Conservation (phyloP, 2,329 filamentous ascomycete genomes). For the Fusarium sambucinum region DNA sequence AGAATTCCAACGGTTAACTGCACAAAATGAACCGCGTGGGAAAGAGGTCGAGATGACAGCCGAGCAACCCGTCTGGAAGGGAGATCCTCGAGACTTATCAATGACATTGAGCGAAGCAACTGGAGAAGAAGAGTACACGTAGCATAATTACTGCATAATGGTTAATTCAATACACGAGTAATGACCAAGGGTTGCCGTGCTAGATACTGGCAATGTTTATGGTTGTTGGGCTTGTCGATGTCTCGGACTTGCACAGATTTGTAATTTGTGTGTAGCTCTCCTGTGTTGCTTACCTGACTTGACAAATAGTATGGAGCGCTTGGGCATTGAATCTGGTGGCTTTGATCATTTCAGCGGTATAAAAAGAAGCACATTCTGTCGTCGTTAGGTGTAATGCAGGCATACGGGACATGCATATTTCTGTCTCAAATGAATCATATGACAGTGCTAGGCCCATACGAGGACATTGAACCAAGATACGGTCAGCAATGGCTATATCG, state of each 20-base stretch:
- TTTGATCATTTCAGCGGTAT: not conserved
- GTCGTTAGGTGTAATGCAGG: no score
- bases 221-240: not conserved
- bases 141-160: not conserved
- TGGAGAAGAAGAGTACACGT: conserved; percentile 9
- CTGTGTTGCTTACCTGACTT: not conserved
- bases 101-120: conserved; percentile 29
- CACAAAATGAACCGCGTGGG: not conserved
- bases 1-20: not conserved
- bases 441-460: not conserved
- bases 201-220: not conserved
- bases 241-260: not conserved
- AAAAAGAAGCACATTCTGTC: not conserved
- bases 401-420: not conserved
- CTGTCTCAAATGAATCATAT: not conserved
- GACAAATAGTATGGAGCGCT: not conserved
- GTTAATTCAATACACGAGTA: not conserved
- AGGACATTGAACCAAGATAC: not conserved
- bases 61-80: conserved; percentile 5
- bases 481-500: not conserved
- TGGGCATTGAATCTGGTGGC: not conserved
- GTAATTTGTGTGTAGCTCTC: not conserved
- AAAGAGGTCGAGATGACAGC: not conserved
- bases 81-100: conserved; percentile 11
- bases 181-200: not conserved